Base-by-base conservation (phyloP, 805 yeast species). In the Teunomyces gatunensis region DNA sequence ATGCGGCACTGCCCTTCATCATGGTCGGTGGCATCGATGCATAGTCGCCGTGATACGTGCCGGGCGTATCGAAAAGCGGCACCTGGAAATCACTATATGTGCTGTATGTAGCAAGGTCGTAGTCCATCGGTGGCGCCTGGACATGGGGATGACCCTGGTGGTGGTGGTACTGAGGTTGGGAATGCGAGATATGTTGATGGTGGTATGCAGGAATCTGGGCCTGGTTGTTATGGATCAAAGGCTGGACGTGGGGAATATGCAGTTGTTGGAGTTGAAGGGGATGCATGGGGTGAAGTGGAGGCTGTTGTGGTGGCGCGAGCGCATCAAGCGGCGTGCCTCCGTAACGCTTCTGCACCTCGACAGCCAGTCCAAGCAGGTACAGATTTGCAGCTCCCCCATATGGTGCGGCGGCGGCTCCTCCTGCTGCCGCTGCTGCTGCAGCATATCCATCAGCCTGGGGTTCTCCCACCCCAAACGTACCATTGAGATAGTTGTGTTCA, bases 111-210 rank as follows among this genome's bases (percentile, higher is more conserved):
- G 17, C 13, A 25, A 32, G 5, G 30, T 42, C 45, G 32, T 32
- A 42, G 25, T 42, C 36, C 37, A 23, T 29, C 20, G 13, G 36
- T 13, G 37, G 30, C 25, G 18, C 18, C 9, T n/a, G 34, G 15
- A 15, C 15, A 13, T 32, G 48, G 15, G 23, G 13, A 20, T n/a
- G 39, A n/a, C 42, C 46, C 10, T 40, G 17, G 17, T 32, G 34
- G 25, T 21, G 20, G 20, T 18, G 20, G 9, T 23, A 23, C 7
- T 23, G 25, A 30, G 33, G 33, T 11, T 30, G 33, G 4, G 33
- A 32, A 32, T 32, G 48, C 30, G 23, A 20, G 34, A 18, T 34
- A 10, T 42, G 49, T 13, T 40, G 44, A 7, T 13, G 44, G n/a
- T 13, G 17, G 17, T 32, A 17, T 32, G 34, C 34, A 32, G 34